A percentile compares a stretch with the other conserved stretches of the same genome.
These are phyloP conservation scores for Oryza coarctata DNA, from an alignment of 176 grass and related monocot genomes.

Conservation along the genomic window DNA sequence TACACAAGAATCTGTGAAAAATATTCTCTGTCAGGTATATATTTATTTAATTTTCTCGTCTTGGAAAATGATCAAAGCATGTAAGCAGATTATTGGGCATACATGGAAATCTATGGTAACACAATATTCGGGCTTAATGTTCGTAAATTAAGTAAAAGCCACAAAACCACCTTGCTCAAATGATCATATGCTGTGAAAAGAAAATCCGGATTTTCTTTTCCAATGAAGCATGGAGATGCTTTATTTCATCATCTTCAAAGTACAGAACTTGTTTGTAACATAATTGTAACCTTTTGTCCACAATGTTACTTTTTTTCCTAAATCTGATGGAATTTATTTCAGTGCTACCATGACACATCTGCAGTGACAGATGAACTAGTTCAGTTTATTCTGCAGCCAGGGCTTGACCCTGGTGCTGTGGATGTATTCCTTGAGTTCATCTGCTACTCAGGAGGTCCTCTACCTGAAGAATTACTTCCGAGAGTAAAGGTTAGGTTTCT, in stretches of 20 bases:
- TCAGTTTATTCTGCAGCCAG: conserved; percentile 87
- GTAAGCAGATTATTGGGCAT: neutral
- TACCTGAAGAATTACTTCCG: conserved; percentile 91
- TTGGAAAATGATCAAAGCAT: neutral
- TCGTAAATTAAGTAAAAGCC: neutral
- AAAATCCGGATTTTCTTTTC: neutral
- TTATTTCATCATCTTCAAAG: neutral
- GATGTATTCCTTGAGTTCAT: conserved; percentile 99
- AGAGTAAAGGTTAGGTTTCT: conserved; percentile 56
- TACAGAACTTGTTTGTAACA: neutral
- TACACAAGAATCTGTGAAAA: conserved; percentile 86
- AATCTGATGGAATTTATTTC: conserved; percentile 32
- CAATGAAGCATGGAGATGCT: conserved; percentile 3
- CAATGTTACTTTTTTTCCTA: neutral
- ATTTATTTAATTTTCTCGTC: neutral
- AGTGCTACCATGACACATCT: conserved; percentile 93
- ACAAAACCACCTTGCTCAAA: neutral
- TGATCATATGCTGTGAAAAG: neutral
- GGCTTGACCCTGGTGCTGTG: conserved; percentile 75
- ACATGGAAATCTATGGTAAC: neutral
- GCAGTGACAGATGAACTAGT: conserved; percentile 88
- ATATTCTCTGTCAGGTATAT: conserved; percentile 88
- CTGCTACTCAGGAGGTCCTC: conserved; percentile 93
- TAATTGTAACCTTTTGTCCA: neutral
- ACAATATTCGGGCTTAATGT: neutral